These are phyloP conservation scores for Penicillium sp. DNA, from an alignment of 2,329 filamentous ascomycete genomes.

Conservation along the genomic window DNA sequence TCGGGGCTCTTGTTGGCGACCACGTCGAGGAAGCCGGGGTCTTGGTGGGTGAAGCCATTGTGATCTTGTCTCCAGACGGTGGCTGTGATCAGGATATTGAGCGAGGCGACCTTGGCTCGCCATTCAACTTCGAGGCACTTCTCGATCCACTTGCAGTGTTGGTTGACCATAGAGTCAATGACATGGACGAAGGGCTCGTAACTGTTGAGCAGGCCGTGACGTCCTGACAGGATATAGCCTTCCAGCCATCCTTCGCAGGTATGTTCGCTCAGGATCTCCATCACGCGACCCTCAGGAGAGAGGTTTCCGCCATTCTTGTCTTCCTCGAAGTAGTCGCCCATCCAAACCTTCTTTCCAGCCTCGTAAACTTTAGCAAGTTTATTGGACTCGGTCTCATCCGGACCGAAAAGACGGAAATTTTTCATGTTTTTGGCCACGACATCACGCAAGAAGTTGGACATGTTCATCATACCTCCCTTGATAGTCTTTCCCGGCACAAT, in stretches of 20 bases:
- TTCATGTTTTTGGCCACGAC: constrained; percentile 66
- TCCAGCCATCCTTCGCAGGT: constrained; percentile 81
- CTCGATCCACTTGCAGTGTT: constrained; percentile 85
- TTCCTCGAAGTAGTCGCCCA: constrained; percentile 77
- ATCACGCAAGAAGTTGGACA: constrained; percentile 69
- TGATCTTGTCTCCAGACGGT: constrained; percentile 84
- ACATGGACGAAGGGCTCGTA: constrained; percentile 85
- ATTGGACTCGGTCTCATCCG: constrained; percentile 82
- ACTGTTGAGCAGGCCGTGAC: constrained; percentile 77
- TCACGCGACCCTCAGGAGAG: constrained; percentile 69
- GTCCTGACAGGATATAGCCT: constrained; percentile 74
- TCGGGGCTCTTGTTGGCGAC: constrained; percentile 80
- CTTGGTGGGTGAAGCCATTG: constrained; percentile 82
- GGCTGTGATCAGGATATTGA: constrained; percentile 78
- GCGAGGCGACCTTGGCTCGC: constrained; percentile 72
- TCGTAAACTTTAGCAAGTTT: constrained; percentile 74
- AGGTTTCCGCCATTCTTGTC: constrained; percentile 76
- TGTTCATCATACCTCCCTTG: constrained; percentile 70
- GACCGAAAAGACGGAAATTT: constrained; percentile 77
- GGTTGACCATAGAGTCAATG: constrained; percentile 84
- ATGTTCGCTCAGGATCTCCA: constrained; percentile 85
- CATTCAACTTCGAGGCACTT: constrained; percentile 80
- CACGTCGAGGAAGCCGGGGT: constrained; percentile 79
- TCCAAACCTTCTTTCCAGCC: constrained; percentile 77
- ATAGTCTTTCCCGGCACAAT: constrained; percentile 62